Evolutionary conservation across 345 rosid genomes (phyloP).

Genomic region (Citrus inodora): DNA sequence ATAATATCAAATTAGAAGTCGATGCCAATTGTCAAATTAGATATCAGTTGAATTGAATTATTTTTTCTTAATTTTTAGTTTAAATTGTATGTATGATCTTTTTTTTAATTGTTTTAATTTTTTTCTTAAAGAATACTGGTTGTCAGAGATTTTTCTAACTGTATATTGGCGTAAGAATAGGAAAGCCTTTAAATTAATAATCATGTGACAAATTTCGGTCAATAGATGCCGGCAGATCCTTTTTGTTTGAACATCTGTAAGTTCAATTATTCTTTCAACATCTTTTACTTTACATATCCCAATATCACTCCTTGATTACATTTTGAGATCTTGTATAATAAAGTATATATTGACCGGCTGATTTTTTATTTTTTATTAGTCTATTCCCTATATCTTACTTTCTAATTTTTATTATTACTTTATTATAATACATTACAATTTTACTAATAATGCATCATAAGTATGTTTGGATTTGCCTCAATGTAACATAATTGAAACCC

Average conservation of each 20-base stretch:
- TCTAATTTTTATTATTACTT: neutral
- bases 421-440: no score
- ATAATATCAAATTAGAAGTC: no score
- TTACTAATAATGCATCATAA: no score
- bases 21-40: no score
- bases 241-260: neutral
- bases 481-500: no score
- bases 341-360: neutral
- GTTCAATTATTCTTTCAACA: neutral
- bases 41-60: no score
- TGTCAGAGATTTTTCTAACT: neutral
- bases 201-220: neutral
- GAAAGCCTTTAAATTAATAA: neutral
- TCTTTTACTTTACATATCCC: neutral
- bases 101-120: no score
- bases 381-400: neutral
- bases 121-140: neutral
- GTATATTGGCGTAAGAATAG: neutral
- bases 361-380: neutral
- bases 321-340: neutral
- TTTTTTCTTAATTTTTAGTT: no score
- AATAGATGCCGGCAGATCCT: neutral
- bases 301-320: neutral
- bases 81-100: no score
- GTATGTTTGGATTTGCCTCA: no score